Conservation (phyloP, 1,284 basidiomycete species). For the Irpex rosettiformis region DNA sequence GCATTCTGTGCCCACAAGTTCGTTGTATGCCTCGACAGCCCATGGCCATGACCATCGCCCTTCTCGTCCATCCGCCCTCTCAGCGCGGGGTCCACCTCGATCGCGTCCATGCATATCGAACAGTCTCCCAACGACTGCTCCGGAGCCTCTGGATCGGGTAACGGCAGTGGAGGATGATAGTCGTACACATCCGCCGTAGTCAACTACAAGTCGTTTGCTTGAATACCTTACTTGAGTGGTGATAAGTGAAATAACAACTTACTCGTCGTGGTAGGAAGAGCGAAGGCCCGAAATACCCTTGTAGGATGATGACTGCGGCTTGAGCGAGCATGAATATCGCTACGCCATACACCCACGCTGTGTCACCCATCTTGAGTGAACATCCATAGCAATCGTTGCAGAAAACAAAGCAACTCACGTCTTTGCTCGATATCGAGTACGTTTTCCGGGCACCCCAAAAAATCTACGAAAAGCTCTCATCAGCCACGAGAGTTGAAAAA, state of each 20-base stretch:
- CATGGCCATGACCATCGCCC: slow-evolving; percentile 19
- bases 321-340: slow-evolving; percentile 64
- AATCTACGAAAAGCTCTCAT: slow-evolving; percentile 47
- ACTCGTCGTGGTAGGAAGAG: slow-evolving; percentile 77
- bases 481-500: background rate
- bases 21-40: slow-evolving; percentile 12
- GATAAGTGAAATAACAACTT: slow-evolving; percentile 23
- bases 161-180: slow-evolving; percentile 78
- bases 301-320: slow-evolving; percentile 62
- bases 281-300: slow-evolving; percentile 74
- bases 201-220: slow-evolving; percentile 40
- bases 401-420: slow-evolving; percentile 37
- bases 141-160: slow-evolving; percentile 69
- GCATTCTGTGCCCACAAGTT: slow-evolving; percentile 40
- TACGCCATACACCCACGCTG: slow-evolving; percentile 69
- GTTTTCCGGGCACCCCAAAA: slow-evolving; percentile 80
- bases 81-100: slow-evolving; percentile 50
- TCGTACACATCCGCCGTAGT: slow-evolving; percentile 66
- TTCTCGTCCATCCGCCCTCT: slow-evolving; percentile 28
- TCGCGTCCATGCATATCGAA: slow-evolving; percentile 89
- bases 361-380: background rate
- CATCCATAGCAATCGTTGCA: background rate
- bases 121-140: slow-evolving; percentile 78
- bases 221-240: background rate
- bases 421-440: slow-evolving; percentile 76